These are phyloP conservation scores for Daedaleopsis nitida DNA, from an alignment of 768 basidiomycete species.

Conservation along the genomic window DNA sequence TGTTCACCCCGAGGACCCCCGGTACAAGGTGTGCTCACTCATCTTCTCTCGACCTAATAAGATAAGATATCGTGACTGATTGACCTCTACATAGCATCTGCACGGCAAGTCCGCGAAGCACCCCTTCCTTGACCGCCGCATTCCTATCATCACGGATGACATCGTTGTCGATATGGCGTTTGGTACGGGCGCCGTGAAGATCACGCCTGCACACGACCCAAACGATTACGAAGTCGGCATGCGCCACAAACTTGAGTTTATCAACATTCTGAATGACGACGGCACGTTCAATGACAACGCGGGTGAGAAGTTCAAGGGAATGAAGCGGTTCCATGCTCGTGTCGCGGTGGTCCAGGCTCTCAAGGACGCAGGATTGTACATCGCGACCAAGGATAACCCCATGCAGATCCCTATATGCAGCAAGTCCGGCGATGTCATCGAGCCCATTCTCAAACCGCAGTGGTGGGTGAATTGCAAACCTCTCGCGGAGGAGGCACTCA, in stretches of 20 bases:
- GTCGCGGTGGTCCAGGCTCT: slow-evolving; percentile 80
- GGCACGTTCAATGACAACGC: slow-evolving; percentile 93
- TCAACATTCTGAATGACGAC: slow-evolving; percentile 95
- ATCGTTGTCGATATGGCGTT: slow-evolving; percentile 91
- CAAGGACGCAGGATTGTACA: slow-evolving; percentile 80
- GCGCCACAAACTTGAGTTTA: slow-evolving; percentile 85
- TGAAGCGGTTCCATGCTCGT: slow-evolving; percentile 96
- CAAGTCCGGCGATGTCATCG: slow-evolving; percentile 96
- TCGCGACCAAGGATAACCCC: slow-evolving; percentile 94
- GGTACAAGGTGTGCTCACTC: slow-evolving; percentile 64
- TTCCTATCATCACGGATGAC: slow-evolving; percentile 87
- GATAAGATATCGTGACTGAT: no score
- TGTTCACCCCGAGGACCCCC: slow-evolving; percentile 89
- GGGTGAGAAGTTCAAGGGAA: slow-evolving; percentile 83
- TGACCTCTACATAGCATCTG: slow-evolving; percentile 58
- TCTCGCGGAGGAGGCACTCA: slow-evolving; percentile 86
- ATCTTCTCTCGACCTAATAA: neutral
- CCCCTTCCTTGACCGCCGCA: slow-evolving; percentile 83
- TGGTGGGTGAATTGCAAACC: slow-evolving; percentile 98
- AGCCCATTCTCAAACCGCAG: slow-evolving; percentile 93
- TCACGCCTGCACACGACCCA: slow-evolving; percentile 96
- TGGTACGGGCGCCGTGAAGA: slow-evolving; percentile 98
- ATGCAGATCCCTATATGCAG: slow-evolving; percentile 98
- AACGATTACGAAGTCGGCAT: slow-evolving; percentile 96
- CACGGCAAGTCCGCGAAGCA: slow-evolving; percentile 91